phyloP scores from a whole-genome alignment of 495 filamentous ascomycete genomes.

The Penicillium dipodomyicola region DNA sequence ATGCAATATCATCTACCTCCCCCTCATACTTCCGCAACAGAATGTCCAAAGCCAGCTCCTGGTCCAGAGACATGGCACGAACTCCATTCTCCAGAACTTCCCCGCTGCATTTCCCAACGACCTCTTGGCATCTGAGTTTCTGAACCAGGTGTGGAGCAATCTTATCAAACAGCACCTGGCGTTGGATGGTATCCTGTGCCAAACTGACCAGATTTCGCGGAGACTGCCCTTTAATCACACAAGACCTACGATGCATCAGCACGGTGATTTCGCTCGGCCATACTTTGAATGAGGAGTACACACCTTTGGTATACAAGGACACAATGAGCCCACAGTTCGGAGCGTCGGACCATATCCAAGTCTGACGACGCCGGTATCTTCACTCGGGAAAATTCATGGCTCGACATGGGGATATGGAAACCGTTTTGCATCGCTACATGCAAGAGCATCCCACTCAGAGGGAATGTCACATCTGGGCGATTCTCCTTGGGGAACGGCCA shows the following conservation, averaged over 20 bases:
- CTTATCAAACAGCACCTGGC: slow-evolving; percentile 32
- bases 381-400: slow-evolving; percentile 46
- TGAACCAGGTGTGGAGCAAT: slow-evolving; percentile 34
- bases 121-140: slow-evolving; percentile 37
- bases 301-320: slow-evolving; percentile 44
- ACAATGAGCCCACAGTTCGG: slow-evolving; percentile 46
- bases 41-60: slow-evolving; percentile 38
- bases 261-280: not conserved
- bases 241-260: slow-evolving; percentile 27
- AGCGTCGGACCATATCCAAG: slow-evolving; percentile 38
- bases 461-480: slow-evolving; percentile 42
- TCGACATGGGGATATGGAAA: slow-evolving; percentile 47
- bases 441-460: slow-evolving; percentile 41
- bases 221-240: slow-evolving; percentile 39
- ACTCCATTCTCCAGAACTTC: slow-evolving; percentile 39
- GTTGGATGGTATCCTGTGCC: slow-evolving; percentile 37
- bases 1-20: slow-evolving; percentile 35
- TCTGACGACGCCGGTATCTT: slow-evolving; percentile 36
- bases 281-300: not conserved
- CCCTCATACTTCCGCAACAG: slow-evolving; percentile 37
- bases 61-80: slow-evolving; percentile 37
- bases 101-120: slow-evolving; percentile 35
- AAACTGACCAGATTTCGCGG: slow-evolving; percentile 33
- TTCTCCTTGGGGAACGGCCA: slow-evolving; percentile 52
- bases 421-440: slow-evolving; percentile 53